These are phyloP conservation scores for Diospyros kaki DNA, from an alignment of 148 eudicot genomes.

Conservation along the genomic window DNA sequence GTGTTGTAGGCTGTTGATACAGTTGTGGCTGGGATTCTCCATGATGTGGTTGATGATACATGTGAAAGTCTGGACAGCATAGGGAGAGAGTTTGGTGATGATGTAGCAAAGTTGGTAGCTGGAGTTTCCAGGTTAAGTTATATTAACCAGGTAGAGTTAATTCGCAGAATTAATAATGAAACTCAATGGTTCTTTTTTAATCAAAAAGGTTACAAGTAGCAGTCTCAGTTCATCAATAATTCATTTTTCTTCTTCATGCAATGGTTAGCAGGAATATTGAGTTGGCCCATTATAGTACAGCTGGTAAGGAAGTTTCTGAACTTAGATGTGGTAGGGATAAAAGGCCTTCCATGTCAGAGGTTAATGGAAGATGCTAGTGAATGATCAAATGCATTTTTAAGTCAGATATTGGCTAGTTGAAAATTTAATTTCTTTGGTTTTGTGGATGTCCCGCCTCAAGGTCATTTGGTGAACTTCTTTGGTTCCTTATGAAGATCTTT, in stretches of 20 bases:
- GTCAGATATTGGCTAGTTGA: background rate
- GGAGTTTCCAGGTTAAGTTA: slow-evolving; percentile 92
- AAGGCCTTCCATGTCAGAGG: background rate
- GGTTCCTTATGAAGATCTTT: background rate
- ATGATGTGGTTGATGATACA: slow-evolving; percentile 94
- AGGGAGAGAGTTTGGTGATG: slow-evolving; percentile 64
- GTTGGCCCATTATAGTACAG: background rate
- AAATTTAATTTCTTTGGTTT: background rate
- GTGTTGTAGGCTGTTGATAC: slow-evolving; percentile 80
- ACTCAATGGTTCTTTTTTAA: background rate
- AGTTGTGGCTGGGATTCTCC: slow-evolving; percentile 90
- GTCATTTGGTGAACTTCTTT: background rate
- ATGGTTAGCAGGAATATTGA: background rate
- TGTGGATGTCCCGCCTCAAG: background rate
- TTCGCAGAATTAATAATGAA: background rate
- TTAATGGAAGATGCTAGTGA: background rate
- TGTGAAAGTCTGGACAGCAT: slow-evolving; percentile 48
- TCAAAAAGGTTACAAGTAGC: background rate
- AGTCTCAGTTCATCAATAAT: background rate
- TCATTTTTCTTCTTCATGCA: background rate
- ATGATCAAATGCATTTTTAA: background rate
- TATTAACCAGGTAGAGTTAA: slow-evolving; percentile 68
- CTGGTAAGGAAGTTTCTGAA: background rate
- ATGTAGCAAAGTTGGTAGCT: slow-evolving; percentile 80
- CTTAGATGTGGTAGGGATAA: background rate